Conservation (phyloP, 2,329 filamentous ascomycete species). For the Neospermospora avenae region DNA sequence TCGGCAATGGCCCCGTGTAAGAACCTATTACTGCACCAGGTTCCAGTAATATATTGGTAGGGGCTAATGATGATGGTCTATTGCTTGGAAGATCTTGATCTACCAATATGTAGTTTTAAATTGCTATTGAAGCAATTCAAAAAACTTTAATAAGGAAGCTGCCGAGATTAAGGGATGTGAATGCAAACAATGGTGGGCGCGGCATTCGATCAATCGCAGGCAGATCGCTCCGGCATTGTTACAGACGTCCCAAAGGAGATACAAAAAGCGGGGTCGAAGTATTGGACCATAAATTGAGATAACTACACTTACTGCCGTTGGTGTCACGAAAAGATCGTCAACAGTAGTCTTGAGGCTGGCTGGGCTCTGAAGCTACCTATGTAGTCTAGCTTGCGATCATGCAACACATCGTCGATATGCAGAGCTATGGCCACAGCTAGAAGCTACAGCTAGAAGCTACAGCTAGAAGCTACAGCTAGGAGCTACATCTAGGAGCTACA, state of each 20-base stretch:
- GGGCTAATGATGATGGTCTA: too few relatives aligned
- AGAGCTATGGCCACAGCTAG: not conserved
- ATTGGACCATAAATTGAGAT: not conserved
- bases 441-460: not conserved
- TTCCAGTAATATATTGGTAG: too few relatives aligned
- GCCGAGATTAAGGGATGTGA: too few relatives aligned
- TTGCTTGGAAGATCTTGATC: too few relatives aligned
- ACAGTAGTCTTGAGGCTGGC: not conserved
- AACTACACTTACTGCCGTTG: not conserved
- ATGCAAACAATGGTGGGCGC: not conserved
- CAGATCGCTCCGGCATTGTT: not conserved
- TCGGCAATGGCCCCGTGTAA: too few relatives aligned
- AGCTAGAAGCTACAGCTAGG: not conserved
- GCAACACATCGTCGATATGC: not conserved
- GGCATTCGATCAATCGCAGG: not conserved
- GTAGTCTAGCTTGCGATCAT: not conserved
- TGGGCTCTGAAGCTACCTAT: not conserved
- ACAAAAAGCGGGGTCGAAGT: not conserved
- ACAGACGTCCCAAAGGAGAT: not conserved
- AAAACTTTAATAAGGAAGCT: too few relatives aligned
- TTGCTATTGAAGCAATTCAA: too few relatives aligned
- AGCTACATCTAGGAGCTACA: not conserved
- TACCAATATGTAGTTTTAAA: too few relatives aligned
- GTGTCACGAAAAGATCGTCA: not conserved
- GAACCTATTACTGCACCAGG: too few relatives aligned